Evolutionary conservation across 495 filamentous ascomycete species (phyloP).

Genomic region (Xylaria flabelliformis): DNA sequence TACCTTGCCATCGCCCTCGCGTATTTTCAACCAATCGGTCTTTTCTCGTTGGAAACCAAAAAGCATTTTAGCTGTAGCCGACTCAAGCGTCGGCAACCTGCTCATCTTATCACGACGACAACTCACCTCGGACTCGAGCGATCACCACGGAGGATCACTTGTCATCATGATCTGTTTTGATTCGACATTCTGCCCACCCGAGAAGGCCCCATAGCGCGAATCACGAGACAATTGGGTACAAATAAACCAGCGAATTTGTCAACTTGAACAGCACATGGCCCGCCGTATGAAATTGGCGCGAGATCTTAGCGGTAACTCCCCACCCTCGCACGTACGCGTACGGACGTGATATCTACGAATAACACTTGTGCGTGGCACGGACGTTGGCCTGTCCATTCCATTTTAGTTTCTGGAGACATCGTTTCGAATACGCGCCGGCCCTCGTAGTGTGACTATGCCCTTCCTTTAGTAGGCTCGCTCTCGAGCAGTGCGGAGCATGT

Average conservation of each 20-base stretch:
- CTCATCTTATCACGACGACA: conserved; percentile 2
- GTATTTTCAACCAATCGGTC: conserved; percentile 14
- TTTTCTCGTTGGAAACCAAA: background rate
- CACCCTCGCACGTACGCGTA: conserved; percentile 14
- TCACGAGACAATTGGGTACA: conserved; percentile 4
- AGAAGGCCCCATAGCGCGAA: conserved; percentile 10
- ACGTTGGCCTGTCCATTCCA: background rate
- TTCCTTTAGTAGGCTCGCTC: background rate
- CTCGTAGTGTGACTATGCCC: background rate
- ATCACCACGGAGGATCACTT: background rate
- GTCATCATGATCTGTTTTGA: background rate
- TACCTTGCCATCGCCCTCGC: conserved; percentile 7
- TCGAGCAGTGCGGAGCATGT: conserved; percentile 8
- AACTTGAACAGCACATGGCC: conserved; percentile 11
- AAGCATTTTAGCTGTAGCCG: conserved; percentile 9
- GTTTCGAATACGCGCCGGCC: conserved; percentile 7
- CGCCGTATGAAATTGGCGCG: conserved; percentile 24
- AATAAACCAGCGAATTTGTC: conserved; percentile 12
- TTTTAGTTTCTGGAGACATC: background rate
- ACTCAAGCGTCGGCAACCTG: conserved; percentile 9
- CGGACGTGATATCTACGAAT: conserved; percentile 3
- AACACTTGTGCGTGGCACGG: conserved; percentile 4
- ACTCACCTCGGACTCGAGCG: background rate
- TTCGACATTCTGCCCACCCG: background rate
- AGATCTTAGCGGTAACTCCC: background rate